phyloP scores from a whole-genome alignment of 169 alveolate genomes.

The Plasmodium berghei region DNA sequence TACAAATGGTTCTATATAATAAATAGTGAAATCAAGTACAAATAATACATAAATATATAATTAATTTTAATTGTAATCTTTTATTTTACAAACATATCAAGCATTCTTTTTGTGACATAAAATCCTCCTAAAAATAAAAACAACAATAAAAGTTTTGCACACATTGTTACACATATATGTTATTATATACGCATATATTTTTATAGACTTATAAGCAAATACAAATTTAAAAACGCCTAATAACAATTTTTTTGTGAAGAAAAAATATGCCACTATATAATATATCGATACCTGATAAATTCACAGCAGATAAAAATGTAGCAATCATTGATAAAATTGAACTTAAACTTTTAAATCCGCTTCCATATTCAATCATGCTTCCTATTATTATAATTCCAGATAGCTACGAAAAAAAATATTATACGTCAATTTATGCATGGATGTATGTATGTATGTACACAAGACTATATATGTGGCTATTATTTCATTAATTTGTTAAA shows the following conservation, averaged over 20 bases:
- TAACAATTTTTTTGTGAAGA: slow-evolving; percentile 43
- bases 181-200: no score
- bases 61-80: no score
- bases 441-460: background rate
- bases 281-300: slow-evolving; percentile 75
- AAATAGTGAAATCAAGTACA: no score
- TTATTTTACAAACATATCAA: slow-evolving; percentile 90
- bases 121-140: slow-evolving; percentile 91
- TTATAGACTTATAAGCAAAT: background rate
- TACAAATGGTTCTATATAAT: no score
- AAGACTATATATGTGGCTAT: background rate
- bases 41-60: no score
- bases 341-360: slow-evolving; percentile 38
- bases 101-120: slow-evolving; percentile 94
- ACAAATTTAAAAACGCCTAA: background rate
- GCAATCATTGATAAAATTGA: slow-evolving; percentile 62
- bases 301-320: slow-evolving; percentile 75
- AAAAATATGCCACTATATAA: slow-evolving; percentile 70
- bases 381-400: slow-evolving; percentile 92
- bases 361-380: slow-evolving; percentile 86
- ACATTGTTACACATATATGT: background rate
- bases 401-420: slow-evolving; percentile 21
- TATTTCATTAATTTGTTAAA: no score
- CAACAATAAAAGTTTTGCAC: slow-evolving; percentile 8
- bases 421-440: background rate